These are phyloP conservation scores for Trametes cingulata DNA, from an alignment of 768 basidiomycete genomes.

Conservation along the genomic window DNA sequence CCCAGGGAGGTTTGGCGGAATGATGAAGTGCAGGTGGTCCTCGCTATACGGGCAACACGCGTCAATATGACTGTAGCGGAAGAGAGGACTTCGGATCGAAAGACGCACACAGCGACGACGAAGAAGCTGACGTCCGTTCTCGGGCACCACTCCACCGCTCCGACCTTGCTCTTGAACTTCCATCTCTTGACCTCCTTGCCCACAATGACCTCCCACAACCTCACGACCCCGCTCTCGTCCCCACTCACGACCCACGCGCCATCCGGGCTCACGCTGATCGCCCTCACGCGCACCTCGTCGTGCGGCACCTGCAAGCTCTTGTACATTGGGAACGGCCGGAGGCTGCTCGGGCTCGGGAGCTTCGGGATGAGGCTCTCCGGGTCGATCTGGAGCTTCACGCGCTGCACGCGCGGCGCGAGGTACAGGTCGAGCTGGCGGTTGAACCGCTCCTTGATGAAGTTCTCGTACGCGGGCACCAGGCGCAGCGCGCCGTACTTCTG, in stretches of 20 bases:
- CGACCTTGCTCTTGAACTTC: constrained; percentile 78
- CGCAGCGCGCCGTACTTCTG: constrained; percentile 83
- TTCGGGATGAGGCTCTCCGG: constrained; percentile 91
- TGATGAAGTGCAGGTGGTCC: constrained; percentile 74
- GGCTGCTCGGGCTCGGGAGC: constrained; percentile 85
- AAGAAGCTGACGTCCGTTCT: constrained; percentile 79
- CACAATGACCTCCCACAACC: constrained; percentile 89
- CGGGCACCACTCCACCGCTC: constrained; percentile 92
- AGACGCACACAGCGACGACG: constrained; percentile 73
- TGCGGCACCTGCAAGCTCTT: constrained; percentile 73
- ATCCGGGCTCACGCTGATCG: constrained; percentile 79
- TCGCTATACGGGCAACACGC: constrained; percentile 51
- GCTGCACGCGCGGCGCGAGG: constrained; percentile 88
- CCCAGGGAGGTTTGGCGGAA: constrained; percentile 76
- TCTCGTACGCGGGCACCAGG: constrained; percentile 87
- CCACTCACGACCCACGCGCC: constrained; percentile 92
- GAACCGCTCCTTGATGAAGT: constrained; percentile 93
- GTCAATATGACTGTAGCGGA: not conserved
- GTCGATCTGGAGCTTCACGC: constrained; percentile 87
- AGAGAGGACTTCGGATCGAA: constrained; percentile 1
- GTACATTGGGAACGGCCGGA: constrained; percentile 94
- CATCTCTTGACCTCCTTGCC: constrained; percentile 88
- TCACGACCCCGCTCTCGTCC: constrained; percentile 83
- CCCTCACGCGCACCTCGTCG: constrained; percentile 64
- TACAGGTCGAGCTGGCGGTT: constrained; percentile 94